A percentile compares a stretch with the other conserved stretches of the same genome.
Conservation (phyloP, 306 rosid species). For the Astragalus glycyphyllos region DNA sequence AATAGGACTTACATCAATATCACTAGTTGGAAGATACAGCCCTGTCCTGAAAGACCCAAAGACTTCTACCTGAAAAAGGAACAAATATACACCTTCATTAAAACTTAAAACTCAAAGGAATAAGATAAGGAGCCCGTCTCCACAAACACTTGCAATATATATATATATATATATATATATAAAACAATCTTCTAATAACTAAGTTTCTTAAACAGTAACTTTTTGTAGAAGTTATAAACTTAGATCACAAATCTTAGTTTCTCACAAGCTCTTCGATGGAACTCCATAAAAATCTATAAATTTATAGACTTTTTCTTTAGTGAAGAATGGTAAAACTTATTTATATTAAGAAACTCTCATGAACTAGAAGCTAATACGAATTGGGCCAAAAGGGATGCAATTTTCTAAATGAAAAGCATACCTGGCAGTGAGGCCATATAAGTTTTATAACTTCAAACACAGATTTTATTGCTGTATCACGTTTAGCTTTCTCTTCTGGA, state of each 20-base stretch:
- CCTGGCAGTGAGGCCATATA: slow-evolving; percentile 92
- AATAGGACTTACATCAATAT: slow-evolving; percentile 74
- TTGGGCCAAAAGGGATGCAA: background rate
- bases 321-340: too few relatives aligned
- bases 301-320: too few relatives aligned
- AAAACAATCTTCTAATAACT: too few relatives aligned
- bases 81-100: slow-evolving; percentile 3
- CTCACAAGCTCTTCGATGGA: too few relatives aligned
- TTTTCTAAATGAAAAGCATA: slow-evolving; percentile 38
- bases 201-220: too few relatives aligned
- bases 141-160: too few relatives aligned
- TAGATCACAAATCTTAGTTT: too few relatives aligned
- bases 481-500: slow-evolving; percentile 72
- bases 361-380: background rate
- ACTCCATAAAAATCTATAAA: too few relatives aligned
- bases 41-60: slow-evolving; percentile 97
- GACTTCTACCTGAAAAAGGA: slow-evolving; percentile 80
- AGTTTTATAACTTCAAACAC: slow-evolving; percentile 78
- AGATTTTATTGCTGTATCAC: slow-evolving; percentile 67
- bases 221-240: too few relatives aligned
- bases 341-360: too few relatives aligned
- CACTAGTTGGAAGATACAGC: slow-evolving; percentile 92
- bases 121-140: background rate
- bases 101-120: slow-evolving; percentile 26
- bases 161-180: too few relatives aligned